Conservation (phyloP, 306 rosid genomes). For the Hippophae rhamnoides region DNA sequence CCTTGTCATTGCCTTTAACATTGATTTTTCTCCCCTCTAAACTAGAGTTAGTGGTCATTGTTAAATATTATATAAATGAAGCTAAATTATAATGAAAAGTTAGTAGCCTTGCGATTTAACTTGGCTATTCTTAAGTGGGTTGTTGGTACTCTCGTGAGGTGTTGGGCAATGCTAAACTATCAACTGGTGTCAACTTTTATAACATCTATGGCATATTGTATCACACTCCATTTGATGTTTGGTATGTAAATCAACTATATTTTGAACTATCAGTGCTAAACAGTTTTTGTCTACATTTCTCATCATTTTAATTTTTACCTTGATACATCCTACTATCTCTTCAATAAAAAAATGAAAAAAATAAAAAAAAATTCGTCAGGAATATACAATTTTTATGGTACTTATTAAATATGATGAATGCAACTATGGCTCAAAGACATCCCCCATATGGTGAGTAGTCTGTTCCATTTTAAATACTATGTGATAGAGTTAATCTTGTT, state of each 20-base stretch:
- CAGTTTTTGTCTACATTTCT: neutral
- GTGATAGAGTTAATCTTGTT: too few species aligned
- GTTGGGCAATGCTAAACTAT: conserved; percentile 46
- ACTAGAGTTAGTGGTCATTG: conserved; percentile 18
- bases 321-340: neutral
- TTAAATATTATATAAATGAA: conserved; percentile 27
- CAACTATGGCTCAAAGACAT: conserved; percentile 76
- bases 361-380: neutral
- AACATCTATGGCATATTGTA: conserved; percentile 72
- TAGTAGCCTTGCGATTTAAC: conserved; percentile 66
- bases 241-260: conserved; percentile 46
- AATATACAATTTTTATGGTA: conserved; percentile 9
- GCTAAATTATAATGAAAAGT: conserved; percentile 58
- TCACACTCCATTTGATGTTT: conserved; percentile 80
- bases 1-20: too few species aligned
- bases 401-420: conserved; percentile 10
- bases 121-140: conserved; percentile 59
- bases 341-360: neutral
- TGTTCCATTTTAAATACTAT: neutral
- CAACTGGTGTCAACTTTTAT: conserved; percentile 69
- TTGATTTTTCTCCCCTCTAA: neutral
- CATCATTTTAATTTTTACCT: neutral
- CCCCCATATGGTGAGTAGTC: conserved; percentile 69
- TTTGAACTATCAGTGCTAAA: neutral
- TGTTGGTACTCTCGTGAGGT: conserved; percentile 49